Base-by-base conservation (phyloP, 73 alveolate genomes). In the Durusdinium trenchii region DNA sequence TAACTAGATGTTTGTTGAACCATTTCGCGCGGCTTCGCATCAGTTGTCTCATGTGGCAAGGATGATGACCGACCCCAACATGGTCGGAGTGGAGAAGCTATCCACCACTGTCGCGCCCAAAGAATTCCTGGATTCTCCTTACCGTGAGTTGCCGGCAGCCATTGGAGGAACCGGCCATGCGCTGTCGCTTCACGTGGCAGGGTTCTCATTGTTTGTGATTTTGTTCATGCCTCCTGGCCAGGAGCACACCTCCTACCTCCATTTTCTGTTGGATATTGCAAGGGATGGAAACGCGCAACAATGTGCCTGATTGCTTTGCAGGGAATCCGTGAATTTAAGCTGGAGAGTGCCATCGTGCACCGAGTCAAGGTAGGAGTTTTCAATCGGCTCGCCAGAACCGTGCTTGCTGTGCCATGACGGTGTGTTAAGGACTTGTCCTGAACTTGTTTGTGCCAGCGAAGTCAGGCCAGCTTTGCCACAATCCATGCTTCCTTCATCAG, bases 391-490 rank as follows among this genome's bases (percentile, higher is more conserved):
- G n/a, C n/a, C n/a, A n/a, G n/a, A n/a, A n/a, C n/a, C n/a, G n/a
- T n/a, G n/a, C n/a, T n/a, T n/a, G n/a, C n/a, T n/a, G n/a, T n/a
- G n/a, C n/a, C n/a, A n/a, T n/a, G n/a, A n/a, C n/a, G n/a, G n/a
- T n/a, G n/a, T n/a, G n/a, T n/a, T n/a, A n/a, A n/a, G n/a, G n/a
- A n/a, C n/a, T n/a, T n/a, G n/a, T n/a, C n/a, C n/a, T n/a, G n/a
- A n/a, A n/a, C n/a, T n/a, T n/a, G n/a, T n/a, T n/a, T n/a, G n/a
- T n/a, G n/a, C n/a, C n/a, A n/a, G n/a, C n/a, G n/a, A n/a, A n/a
- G n/a, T n/a, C 69, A 57, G 86, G 86, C 86, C 12, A 43, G 61
- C 42, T 76, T 76, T 9, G 86, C 61, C 86, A 76, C 86, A 2
- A 38, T 76, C 50, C 61, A 76, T 45, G 86, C 35, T 52, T 6